Evolutionary conservation across 2,329 filamentous ascomycete genomes (phyloP), one percentile per base, ranked within the genome.

Genomic region (Xylariaceae sp.): DNA sequence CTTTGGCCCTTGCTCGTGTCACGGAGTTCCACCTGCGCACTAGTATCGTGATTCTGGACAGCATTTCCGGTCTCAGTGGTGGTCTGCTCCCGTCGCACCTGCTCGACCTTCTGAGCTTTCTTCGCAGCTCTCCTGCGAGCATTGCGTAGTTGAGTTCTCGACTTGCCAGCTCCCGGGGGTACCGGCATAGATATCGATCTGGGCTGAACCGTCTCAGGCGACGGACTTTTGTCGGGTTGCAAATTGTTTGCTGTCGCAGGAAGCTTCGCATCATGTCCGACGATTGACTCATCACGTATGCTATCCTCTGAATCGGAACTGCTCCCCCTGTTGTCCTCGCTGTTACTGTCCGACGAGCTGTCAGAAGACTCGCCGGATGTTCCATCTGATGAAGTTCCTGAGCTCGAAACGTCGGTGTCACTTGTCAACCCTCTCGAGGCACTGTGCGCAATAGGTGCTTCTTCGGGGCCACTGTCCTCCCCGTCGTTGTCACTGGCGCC

Each of bases 61-160:
- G 28, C 33, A 7, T 47, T 33, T 13, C 19, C 36, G 3, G 39
- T 48, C 31, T 39, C 16, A 16, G 41, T 31, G 10, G 38, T 9
- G 19, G 39, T 10, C 5, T 51, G 19, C 13, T 22, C 18, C 10
- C 16, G 12, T 6, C 31, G n/a, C 50, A 54, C 57, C 46, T 60
- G 55, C 47, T 51, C 62, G 54, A 45, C 58, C 55, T 52, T 65
- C 58, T 62, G 63, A 22, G 65, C 61, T 17, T 63, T 62, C 50
- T 73, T 73, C 3, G 68, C 67, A 3, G 68, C 65, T 33, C 74
- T 74, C 41, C 79, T 72, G 28, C 80, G 71, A 9, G 73, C 73
- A 55, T 83, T 83, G 6, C 80, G 73, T 54, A 73, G 78, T 57
- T 76, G 75, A 0, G 80, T 83, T 33, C 60, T 69, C 0, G 67